Base-by-base conservation (phyloP, 768 basidiomycete species). In the Lactarius sanguifluus region DNA sequence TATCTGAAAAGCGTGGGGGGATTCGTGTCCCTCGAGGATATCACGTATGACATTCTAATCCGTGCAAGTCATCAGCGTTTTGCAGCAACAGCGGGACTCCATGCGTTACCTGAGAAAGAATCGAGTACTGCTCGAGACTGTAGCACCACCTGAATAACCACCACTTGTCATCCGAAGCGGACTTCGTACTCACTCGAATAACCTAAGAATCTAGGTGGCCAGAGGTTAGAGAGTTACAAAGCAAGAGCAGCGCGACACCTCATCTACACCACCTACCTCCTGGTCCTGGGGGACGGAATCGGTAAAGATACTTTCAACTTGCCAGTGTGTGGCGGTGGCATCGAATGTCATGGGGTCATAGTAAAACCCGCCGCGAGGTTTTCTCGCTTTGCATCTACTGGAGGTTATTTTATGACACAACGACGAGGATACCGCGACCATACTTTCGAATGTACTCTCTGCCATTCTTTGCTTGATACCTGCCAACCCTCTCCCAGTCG, bases 61-160 rank as follows among this genome's bases (percentile, higher is more conserved):
- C 28, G 38, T 56, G 13, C 18, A 28, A 32, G 2, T 55, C 1
- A 13, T 62, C n/a, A 69, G 28, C 12, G 41, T 13, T 58, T 20
- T n/a, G 36, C 25, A 3, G 40, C 18, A 10, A 6, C 25, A 10
- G 3, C 6, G 23, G 15, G 15, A 10, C n/a, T 16, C n/a, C 5
- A 56, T 41, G n/a, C 4, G 34, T 54, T 34, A 69, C 62, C 59
- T 64, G 69, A 28, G 65, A 63, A 38, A 59, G 38, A 3, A 66
- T 55, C 3, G 62, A 56, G 25, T 63, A 69, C 40, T 69, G 66
- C 25, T 67, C 66, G 28, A 69, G 52, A 60, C 68, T 69, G 38
- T 25, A 12, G 30, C 5, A 30, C 9, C 16, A 15, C 6, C 25
- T 25, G 20, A 41, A 13, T 52, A 13, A 64, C 7, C 38, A 34